Conservation (phyloP, 345 rosid genomes). For the Citrus australasica region DNA sequence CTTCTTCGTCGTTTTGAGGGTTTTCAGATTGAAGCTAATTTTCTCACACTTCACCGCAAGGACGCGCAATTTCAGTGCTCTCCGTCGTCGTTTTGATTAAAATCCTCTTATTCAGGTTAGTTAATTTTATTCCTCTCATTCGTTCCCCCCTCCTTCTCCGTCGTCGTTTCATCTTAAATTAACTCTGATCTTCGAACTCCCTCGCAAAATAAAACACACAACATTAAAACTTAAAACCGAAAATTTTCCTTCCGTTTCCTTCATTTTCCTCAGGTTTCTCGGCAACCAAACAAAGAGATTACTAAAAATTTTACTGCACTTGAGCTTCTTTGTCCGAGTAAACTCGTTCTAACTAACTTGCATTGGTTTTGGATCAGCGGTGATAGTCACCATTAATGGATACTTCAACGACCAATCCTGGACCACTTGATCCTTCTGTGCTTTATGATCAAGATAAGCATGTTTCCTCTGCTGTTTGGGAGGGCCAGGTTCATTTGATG, state of each 20-base stretch:
- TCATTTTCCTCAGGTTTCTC: constrained; percentile 12
- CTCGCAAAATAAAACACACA: not conserved
- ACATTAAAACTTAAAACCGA: not conserved
- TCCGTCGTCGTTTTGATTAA: constrained; percentile 62
- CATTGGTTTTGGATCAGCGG: constrained; percentile 1
- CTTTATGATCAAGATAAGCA: constrained; percentile 86
- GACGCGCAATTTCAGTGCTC: constrained; percentile 17
- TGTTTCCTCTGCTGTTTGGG: constrained; percentile 84
- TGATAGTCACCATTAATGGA: constrained; percentile 37
- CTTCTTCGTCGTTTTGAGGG: constrained; percentile 57
- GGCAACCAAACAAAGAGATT: constrained; percentile 5
- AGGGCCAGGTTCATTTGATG: constrained; percentile 50
- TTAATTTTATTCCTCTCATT: constrained; percentile 16
- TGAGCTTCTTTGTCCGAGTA: not conserved
- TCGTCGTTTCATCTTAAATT: constrained; percentile 42
- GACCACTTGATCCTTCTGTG: constrained; percentile 55
- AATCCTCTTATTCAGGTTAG: constrained; percentile 24
- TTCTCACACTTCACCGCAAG: constrained; percentile 16
- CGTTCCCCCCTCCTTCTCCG: constrained; percentile 27
- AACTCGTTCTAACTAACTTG: not conserved
- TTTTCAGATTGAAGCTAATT: constrained; percentile 16
- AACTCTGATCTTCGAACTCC: not conserved
- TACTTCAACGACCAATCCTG: constrained; percentile 50
- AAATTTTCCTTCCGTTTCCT: constrained; percentile 6
- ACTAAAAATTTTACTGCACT: not conserved